Evolutionary conservation across 1,284 basidiomycete genomes (phyloP), one percentile per base, ranked within the genome.

Genomic region (Heliocybe sulcata): DNA sequence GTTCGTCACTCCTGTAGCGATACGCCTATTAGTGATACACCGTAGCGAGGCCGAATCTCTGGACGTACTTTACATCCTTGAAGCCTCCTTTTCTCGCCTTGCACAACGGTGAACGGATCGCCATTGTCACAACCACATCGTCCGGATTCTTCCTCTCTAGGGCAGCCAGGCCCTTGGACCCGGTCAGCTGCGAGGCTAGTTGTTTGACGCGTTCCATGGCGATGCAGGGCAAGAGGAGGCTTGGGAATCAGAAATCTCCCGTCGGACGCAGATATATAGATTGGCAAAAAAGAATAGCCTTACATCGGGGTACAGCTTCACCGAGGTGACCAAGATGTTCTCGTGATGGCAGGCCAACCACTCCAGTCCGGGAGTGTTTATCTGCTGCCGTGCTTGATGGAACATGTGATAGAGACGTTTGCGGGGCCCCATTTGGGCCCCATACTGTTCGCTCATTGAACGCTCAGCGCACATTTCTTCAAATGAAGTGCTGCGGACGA

Each of bases 81-180:
- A 92, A 80, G 3, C 82, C 86, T 23, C 91, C 91, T 64, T 87
- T 92, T 67, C 79, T 85, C 1, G 91, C 84, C 63, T 85, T 90
- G 61, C 84, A 86, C 53, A 90, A 65, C 0, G 87, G 86, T 1
- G 86, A 87, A 22, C 90, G 82, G 60, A 86, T 81, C 55, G 89
- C 86, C 73, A 87, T 79, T 1, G 87, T 90, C 59, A 92, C 82
- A 64, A 92, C 90, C 9, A 92, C 84, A 69, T 93, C 90, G 60
- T 90, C 80, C 0, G 84, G 80, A 57, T 77, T 75, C 67, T 87
- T 84, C 35, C 68, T 70, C 58, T 81, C 72, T 49, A 89, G 70
- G 16, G 75, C 72, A 29, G 72, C 68, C 3, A 79, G 65, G 22
- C 78, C 79, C 49, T 62, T 69, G 4, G 68, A 61, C 1, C 71